Base-by-base conservation (phyloP, 352 stramenopile species). In the Globisporangium canariense region DNA sequence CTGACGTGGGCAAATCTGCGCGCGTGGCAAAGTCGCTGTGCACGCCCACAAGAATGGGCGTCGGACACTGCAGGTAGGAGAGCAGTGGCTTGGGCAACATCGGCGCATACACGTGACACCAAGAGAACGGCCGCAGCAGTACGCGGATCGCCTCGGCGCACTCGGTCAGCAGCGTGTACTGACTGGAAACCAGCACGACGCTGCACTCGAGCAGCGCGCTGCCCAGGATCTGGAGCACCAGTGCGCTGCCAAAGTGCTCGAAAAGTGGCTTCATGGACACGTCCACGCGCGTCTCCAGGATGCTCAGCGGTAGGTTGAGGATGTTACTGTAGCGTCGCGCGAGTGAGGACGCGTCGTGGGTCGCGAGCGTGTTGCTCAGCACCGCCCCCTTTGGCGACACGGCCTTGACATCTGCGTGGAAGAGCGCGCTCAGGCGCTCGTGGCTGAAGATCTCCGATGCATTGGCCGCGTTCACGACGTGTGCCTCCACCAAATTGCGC, bases 41-140 rank as follows among this genome's bases (percentile, higher is more conserved):
- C 1, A 97, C 69, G 25, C 90, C 90, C 2, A 96, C 86, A 36
- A 97, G 74, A 68, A 96, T 96, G 10, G 89, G 89, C 45, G 89
- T 96, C n/a, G 90, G 90, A 25, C 88, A 96, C 64, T 97, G 86
- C 34, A 97, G 76, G 50, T 96, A 94, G 30, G 89, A 93, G 4
- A 96, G 75, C 47, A 97, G 69, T 41, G 82, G 68, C 68, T 93
- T 87, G 4, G 90, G 89, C 5, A 97, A 70, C 58, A 96, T 82
- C 2, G 89, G 88, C 16, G 90, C 81, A 67, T 97, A 97, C 55
- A 96, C 88, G 60, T 97, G 90, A 62, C 86, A 94, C 90, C 90
- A 97, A 51, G 88, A 82, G 59, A 97, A 92, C 14, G 90, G 90
- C 28, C 90, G 87, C 30, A 97, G 70, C 40, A 97, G 76, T 46